phyloP scores from a whole-genome alignment of 139 green algal genomes.

The Chlamydomonas urium region DNA sequence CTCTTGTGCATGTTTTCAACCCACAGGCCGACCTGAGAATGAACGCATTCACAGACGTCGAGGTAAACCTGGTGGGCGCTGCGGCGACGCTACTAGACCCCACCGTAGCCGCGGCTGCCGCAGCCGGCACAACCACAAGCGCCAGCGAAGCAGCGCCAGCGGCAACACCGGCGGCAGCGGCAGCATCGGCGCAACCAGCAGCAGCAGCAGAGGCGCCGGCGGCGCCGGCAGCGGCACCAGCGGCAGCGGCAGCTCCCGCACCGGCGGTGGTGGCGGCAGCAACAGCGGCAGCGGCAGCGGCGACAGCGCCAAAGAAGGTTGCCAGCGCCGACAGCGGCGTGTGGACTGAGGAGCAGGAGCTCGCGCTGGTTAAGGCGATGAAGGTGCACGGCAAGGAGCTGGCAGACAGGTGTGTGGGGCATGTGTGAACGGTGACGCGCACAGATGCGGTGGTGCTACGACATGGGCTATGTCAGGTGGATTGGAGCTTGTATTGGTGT shows the following conservation, averaged over 20 bases:
- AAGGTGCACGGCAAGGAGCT: constrained; percentile 86
- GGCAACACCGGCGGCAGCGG: neutral
- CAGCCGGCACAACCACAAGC: neutral
- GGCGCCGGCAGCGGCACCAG: neutral
- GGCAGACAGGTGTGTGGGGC: constrained; percentile 15
- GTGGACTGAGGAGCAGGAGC: constrained; percentile 81
- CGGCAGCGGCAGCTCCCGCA: neutral
- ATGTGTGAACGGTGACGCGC: too few relatives aligned
- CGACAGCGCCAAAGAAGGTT: neutral
- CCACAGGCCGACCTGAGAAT: constrained; percentile 32
- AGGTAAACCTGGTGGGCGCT: constrained; percentile 41
- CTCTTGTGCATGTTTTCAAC: too few relatives aligned
- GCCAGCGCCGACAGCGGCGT: constrained; percentile 23
- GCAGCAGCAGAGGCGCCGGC: neutral
- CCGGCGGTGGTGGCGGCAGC: neutral
- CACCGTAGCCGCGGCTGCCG: neutral
- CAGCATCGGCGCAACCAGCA: neutral
- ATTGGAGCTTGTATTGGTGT: too few relatives aligned
- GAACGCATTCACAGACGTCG: constrained; percentile 71
- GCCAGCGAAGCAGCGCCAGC: neutral
- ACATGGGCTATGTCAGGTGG: too few relatives aligned
- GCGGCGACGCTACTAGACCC: neutral
- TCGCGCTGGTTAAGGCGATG: constrained; percentile 85
- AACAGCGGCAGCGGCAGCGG: constrained; percentile 1
- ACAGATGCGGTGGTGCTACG: too few relatives aligned